Evolutionary conservation across 257 asterid species (phyloP), one percentile per base, ranked within the genome.

Genomic region (Nicotiana attenuata): DNA sequence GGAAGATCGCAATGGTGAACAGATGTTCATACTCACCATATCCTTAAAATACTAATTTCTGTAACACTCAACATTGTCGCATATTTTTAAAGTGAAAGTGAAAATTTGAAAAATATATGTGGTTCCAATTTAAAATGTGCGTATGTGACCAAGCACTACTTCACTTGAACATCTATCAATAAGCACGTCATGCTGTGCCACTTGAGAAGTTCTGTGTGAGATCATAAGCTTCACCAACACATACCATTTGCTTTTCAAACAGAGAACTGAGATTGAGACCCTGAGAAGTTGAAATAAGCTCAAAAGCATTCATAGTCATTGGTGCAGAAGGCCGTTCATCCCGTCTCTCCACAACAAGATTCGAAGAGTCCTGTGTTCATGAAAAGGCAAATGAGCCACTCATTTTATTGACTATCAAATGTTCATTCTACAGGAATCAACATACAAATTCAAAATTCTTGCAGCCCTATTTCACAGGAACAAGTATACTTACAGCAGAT

Each of bases 241-340:
- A 4, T 79, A 95, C 98, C 98, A 93, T 91, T 87, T 95, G 96
- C 87, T 94, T 92, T 88, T 96, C 98, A 82, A 96, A 96, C 55
- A 96, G 98, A 83, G 92, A 83, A 85, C 92, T 89, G 79, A 96
- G 95, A 86, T 93, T 94, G 85, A 96, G 97, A 87, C 99, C 98
- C 92, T 94, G 98, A 35, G 99, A 96, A 81, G 93, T 96, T 68
- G 99, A 96, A 78, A 96, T 96, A 63, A 96, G 97, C 87, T 96
- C 99, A 77, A 96, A 96, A 9, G 98, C 99, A 38, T 96, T 96
- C 99, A 96, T 96, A 33, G 95, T 81, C 69, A 84, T 86, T n/a
- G 99, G 99, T 47, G 91, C 82, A 6, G 88, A 28, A 16, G 96
- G 91, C 26, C 82, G 87, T 73, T 81, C 96, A 80, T 91, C 97